Conservation (phyloP, 257 asterid genomes). For the Lycium ferocissimum region DNA sequence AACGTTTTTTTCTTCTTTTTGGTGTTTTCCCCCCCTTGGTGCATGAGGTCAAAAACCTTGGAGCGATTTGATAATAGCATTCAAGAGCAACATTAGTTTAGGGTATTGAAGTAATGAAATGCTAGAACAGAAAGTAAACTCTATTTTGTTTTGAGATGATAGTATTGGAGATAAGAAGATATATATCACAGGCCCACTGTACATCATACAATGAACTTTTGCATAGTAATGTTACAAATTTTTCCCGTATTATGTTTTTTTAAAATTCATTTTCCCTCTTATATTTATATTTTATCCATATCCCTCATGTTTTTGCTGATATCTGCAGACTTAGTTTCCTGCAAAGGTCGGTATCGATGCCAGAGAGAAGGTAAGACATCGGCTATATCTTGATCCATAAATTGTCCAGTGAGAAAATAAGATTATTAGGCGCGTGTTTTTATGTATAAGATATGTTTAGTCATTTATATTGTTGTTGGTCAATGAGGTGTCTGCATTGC, state of each 20-base stretch:
- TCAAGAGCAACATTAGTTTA: not conserved
- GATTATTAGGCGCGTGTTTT: too few species aligned
- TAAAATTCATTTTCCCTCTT: too few species aligned
- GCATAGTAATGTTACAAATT: not conserved
- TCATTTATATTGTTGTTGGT: too few species aligned
- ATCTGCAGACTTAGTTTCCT: conserved; percentile 16
- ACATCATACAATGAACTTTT: not conserved
- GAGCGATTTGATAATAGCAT: not conserved
- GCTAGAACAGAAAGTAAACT: not conserved
- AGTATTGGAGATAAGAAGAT: not conserved
- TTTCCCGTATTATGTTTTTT: too few species aligned
- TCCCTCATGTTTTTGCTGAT: not conserved
- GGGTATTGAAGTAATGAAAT: not conserved
- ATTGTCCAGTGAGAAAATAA: too few species aligned
- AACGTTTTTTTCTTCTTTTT: not conserved
- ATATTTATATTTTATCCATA: not conserved
- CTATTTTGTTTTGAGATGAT: not conserved
- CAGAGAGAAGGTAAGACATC: conserved; percentile 56
- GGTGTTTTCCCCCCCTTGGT: not conserved
- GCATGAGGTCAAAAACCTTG: not conserved
- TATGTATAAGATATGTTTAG: too few species aligned
- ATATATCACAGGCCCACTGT: not conserved
- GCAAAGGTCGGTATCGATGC: conserved; percentile 56
- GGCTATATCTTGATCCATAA: conserved; percentile 44
- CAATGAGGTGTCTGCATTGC: too few species aligned